Evolutionary conservation across 805 yeast genomes (phyloP).

Genomic region (Nakazawaea populi): DNA sequence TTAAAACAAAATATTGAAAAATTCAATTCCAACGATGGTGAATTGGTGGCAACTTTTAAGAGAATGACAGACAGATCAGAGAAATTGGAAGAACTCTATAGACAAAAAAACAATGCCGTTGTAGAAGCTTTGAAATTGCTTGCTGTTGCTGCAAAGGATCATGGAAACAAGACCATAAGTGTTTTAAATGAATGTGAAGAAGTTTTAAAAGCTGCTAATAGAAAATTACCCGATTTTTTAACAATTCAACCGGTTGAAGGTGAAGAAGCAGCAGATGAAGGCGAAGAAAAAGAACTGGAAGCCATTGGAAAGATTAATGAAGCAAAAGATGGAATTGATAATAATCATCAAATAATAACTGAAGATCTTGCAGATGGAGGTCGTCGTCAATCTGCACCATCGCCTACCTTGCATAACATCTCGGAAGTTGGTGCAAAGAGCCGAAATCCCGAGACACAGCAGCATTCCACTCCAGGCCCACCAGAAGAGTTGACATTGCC

Average conservation of each 20-base stretch:
- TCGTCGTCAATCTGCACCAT: not conserved
- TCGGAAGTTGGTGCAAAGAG: not conserved
- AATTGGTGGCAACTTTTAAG: conserved; percentile 42
- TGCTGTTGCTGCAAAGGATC: conserved; percentile 37
- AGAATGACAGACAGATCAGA: conserved; percentile 39
- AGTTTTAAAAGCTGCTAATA: conserved; percentile 27
- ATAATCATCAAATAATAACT: no score
- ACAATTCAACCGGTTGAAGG: not conserved
- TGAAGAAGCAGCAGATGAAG: not conserved
- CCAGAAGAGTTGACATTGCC: conserved; percentile 5
- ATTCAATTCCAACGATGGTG: conserved; percentile 41
- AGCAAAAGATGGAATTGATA: not conserved
- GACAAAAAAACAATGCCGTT: conserved; percentile 38
- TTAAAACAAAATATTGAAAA: conserved; percentile 29
- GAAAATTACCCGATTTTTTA: conserved; percentile 4
- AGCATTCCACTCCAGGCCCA: conserved; percentile 2
- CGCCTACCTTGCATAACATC: not conserved
- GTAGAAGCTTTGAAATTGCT: conserved; percentile 36
- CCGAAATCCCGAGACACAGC: not conserved
- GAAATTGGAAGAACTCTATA: conserved; percentile 43
- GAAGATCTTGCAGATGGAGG: not conserved
- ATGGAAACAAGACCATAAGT: conserved; percentile 41
- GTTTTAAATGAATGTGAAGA: conserved; percentile 42
- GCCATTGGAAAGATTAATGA: not conserved
- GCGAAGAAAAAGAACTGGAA: not conserved